These are phyloP conservation scores for Botrytis fragariae DNA, from an alignment of 2,329 filamentous ascomycete genomes.

Conservation along the genomic window DNA sequence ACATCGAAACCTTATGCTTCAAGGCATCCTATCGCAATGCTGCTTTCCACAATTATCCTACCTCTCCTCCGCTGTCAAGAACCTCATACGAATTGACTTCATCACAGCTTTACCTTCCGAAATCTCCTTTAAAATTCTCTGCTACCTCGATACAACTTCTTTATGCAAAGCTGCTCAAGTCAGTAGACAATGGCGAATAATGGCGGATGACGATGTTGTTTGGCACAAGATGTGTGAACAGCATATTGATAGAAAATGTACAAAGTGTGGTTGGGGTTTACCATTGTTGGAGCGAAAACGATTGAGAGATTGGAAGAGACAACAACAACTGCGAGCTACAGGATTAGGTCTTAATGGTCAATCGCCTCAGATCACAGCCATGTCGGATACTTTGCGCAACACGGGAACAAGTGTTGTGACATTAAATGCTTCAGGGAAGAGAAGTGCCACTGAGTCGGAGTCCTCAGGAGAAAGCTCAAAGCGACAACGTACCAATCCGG, in stretches of 20 bases:
- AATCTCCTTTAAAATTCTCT: constrained; percentile 89
- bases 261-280: constrained; percentile 92
- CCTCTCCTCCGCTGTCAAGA: constrained; percentile 84
- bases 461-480: constrained; percentile 28
- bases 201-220: constrained; percentile 96
- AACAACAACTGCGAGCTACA: constrained; percentile 69
- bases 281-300: constrained; percentile 86
- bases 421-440: constrained; percentile 30
- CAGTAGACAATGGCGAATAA: constrained; percentile 77
- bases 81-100: constrained; percentile 97
- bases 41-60: constrained; percentile 97
- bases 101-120: constrained; percentile 83
- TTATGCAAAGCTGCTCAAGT: constrained; percentile 96
- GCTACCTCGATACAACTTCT: constrained; percentile 88
- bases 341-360: constrained; percentile 55
- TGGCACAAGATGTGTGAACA: constrained; percentile 99
- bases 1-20: constrained; percentile 92
- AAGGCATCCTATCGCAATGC: constrained; percentile 93
- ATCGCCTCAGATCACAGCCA: constrained; percentile 50
- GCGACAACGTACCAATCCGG: constrained; percentile 29
- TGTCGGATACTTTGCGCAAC: constrained; percentile 40
- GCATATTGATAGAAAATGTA: constrained; percentile 90
- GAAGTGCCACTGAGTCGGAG: constrained; percentile 28
- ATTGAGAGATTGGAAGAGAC: constrained; percentile 72
- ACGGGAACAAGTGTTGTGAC: constrained; percentile 18